Percentiles rank a stretch among this genome's conserved stretches.
Conservation (phyloP, 164 flowering plant species). For the Sextonia rubra region DNA sequence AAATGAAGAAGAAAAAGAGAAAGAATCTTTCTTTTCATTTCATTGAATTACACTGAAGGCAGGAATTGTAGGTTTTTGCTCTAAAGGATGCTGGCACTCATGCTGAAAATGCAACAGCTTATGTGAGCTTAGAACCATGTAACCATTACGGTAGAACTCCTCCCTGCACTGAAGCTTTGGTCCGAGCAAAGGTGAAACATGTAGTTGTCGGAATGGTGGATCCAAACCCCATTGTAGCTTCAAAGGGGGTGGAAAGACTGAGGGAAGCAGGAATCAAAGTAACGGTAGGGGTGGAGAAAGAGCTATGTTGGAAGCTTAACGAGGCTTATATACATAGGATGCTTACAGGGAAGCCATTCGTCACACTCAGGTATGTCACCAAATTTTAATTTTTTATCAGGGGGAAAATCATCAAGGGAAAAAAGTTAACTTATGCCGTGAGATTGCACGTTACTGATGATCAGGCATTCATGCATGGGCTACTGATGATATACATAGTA, state of each 20-base stretch:
- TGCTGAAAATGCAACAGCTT: constrained; percentile 89
- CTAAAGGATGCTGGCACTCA: constrained; percentile 76
- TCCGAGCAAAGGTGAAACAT: constrained; percentile 80
- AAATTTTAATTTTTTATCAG: not conserved
- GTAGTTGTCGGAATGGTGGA: constrained; percentile 97
- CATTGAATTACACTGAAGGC: constrained; percentile 3
- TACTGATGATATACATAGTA: too few species aligned
- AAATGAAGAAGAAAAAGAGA: not conserved
- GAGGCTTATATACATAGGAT: constrained; percentile 80
- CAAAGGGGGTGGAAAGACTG: constrained; percentile 66
- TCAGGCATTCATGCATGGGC: too few species aligned
- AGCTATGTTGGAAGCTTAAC: constrained; percentile 66
- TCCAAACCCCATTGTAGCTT: constrained; percentile 90
- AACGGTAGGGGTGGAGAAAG: constrained; percentile 78
- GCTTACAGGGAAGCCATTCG: constrained; percentile 75
- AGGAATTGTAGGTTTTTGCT: constrained; percentile 72
- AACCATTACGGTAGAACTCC: constrained; percentile 96
- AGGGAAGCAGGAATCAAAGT: constrained; percentile 76
- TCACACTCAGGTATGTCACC: constrained; percentile 59
- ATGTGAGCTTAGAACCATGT: constrained; percentile 94
- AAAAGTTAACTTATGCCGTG: not conserved
- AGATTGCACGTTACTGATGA: too few species aligned
- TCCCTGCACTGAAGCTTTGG: constrained; percentile 87
- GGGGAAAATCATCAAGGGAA: not conserved
- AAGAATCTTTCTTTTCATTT: not conserved